Evolutionary conservation across 2,329 filamentous ascomycete species (phyloP), one percentile per base, ranked within the genome.

Genomic region (Calonectria hawksworthii): DNA sequence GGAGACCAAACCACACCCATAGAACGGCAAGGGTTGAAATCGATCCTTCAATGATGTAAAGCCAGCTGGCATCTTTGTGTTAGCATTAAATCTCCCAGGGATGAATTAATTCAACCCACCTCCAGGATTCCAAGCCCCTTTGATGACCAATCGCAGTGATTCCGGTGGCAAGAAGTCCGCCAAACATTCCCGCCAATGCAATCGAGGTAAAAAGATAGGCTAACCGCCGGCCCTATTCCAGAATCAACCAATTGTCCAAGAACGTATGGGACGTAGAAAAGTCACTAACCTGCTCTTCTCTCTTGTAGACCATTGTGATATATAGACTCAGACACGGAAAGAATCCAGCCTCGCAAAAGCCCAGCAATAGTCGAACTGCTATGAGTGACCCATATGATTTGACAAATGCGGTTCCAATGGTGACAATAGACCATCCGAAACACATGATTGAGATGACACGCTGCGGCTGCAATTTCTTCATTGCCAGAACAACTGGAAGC

Each of bases 1-100:
- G 88, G 38, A 90, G 81, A 0, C 84, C 84, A 75, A 88, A 88
- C 83, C 84, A 90, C 63, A 89, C 84, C 32, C 87, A 79, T 21
- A 86, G 70, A 0, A 84, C 87, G 32, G 88, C 82, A 16, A 87
- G 14, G 23, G 88, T 77, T 70, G 85, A 87, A 76, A 87, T 85
- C 10, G 87, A 76, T 4, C 89, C 89, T 77, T 90, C 88, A 28
- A 90, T 87, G 30, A 89, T 88, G 73, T 86, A 88, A 0, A 68
- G 65, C 65, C 65, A 68, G 16, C 59, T 64, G 8, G 21, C 6
- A 14, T 44, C 1, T 28, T 18, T 8, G 44, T 64, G 26, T 63
- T 10, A 63, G 36, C 7, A 16, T 9, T 6, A n/a, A 54, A 3
- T 11, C 5, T 2, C 41, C 14, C 18, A 4, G 9, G 10, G 23